phyloP scores from a whole-genome alignment of 305 asterid genomes.

The Fraxinus platypoda region DNA sequence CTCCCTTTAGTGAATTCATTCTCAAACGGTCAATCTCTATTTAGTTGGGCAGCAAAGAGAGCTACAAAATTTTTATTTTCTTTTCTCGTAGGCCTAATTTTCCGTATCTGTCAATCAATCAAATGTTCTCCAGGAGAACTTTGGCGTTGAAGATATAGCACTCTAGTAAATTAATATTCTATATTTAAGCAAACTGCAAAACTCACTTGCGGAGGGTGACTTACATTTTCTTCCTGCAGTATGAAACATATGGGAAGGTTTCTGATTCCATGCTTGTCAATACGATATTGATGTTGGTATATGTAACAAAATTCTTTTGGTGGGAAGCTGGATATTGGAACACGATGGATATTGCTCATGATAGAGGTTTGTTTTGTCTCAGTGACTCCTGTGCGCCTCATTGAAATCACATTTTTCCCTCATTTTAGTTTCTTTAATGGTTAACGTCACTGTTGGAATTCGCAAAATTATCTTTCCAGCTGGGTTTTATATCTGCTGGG shows the following conservation, averaged over 20 bases:
- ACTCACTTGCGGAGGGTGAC: conserved; percentile 10
- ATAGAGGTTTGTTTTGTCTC: conserved; percentile 59
- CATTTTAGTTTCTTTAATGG: not conserved
- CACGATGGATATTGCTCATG: conserved; percentile 99
- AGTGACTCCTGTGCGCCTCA: conserved; percentile 6
- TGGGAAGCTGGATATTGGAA: conserved; percentile 99
- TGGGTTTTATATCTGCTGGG: conserved; percentile 98
- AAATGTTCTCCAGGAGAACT: not conserved
- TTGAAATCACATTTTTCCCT: conserved; percentile 6
- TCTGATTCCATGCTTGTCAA: conserved; percentile 87
- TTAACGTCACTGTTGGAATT: conserved; percentile 16
- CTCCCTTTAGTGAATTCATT: not conserved
- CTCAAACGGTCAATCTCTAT: conserved; percentile 4
- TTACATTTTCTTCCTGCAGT: conserved; percentile 40
- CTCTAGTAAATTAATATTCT: not conserved
- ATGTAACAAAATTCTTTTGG: conserved; percentile 95
- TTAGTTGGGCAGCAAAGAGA: not conserved
- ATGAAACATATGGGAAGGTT: conserved; percentile 73
- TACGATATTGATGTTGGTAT: conserved; percentile 73
- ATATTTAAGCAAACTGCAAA: not conserved
- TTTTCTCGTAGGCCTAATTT: not conserved
- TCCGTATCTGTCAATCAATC: not conserved
- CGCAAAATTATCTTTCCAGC: conserved; percentile 47
- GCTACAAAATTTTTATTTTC: not conserved
- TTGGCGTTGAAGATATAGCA: not conserved